Conservation (phyloP, 1,139 yeast species). For the Diutina pseudorugosa region DNA sequence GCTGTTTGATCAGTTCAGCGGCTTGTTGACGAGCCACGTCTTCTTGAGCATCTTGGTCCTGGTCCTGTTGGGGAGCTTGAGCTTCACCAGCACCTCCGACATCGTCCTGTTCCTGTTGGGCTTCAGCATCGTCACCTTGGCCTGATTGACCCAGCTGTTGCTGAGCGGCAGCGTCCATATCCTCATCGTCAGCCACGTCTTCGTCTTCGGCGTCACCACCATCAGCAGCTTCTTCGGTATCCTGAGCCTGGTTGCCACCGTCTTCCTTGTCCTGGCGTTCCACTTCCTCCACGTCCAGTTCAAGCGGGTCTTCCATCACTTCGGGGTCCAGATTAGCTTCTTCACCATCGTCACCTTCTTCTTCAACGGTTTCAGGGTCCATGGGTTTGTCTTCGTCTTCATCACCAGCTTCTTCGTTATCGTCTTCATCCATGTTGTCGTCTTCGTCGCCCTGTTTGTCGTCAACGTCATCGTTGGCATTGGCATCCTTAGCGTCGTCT, state of each 20-base stretch:
- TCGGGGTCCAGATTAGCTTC: slow-evolving; percentile 12
- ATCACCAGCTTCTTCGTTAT: slow-evolving; percentile 10
- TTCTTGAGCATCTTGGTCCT: slow-evolving; percentile 19
- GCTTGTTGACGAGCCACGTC: slow-evolving; percentile 64
- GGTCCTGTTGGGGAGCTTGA: slow-evolving; percentile 26
- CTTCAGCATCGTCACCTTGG: slow-evolving; percentile 66
- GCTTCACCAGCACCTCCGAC: slow-evolving; percentile 64
- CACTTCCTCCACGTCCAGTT: slow-evolving; percentile 12
- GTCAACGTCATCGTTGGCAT: slow-evolving; percentile 12
- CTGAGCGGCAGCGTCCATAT: slow-evolving; percentile 42
- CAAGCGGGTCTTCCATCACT: slow-evolving; percentile 12
- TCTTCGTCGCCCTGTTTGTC: slow-evolving; percentile 5
- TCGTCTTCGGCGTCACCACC: slow-evolving; percentile 19
- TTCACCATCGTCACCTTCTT: slow-evolving; percentile 16
- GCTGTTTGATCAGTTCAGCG: slow-evolving; percentile 70
- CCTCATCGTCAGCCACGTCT: slow-evolving; percentile 38
- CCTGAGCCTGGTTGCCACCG: slow-evolving; percentile 22
- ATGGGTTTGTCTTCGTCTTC: slow-evolving; percentile 13
- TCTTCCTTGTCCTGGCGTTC: slow-evolving; percentile 15
- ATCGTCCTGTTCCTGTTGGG: slow-evolving; percentile 54
- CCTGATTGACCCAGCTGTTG: slow-evolving; percentile 64
- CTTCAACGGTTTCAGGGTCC: slow-evolving; percentile 14
- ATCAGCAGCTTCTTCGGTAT: slow-evolving; percentile 15
- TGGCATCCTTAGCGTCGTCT: slow-evolving; percentile 14
- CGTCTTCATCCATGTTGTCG: slow-evolving; percentile 7